Evolutionary conservation across 768 basidiomycete genomes (phyloP).

Genomic region (Podaxis sp.): DNA sequence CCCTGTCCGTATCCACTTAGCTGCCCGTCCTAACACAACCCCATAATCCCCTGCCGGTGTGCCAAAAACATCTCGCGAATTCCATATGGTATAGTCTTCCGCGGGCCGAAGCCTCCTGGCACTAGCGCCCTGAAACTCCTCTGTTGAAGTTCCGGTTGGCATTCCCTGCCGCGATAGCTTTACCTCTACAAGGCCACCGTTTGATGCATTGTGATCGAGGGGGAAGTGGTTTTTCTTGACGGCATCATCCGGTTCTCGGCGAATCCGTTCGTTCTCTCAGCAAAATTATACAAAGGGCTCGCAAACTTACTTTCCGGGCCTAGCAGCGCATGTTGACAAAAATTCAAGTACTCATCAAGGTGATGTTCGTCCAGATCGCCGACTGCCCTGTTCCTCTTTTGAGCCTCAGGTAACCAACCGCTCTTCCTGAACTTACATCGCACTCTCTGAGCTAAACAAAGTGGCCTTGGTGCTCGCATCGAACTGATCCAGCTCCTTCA

Average conservation of each 20-base stretch:
- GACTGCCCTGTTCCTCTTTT: slow-evolving; percentile 38
- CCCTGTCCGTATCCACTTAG: slow-evolving; percentile 51
- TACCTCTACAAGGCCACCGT: background rate
- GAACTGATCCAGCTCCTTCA: slow-evolving; percentile 34
- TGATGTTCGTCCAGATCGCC: slow-evolving; percentile 45
- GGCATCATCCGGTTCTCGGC: slow-evolving; percentile 18
- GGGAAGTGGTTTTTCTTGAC: slow-evolving; percentile 41
- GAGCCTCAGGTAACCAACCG: slow-evolving; percentile 7
- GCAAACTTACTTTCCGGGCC: slow-evolving; percentile 20
- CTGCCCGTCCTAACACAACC: slow-evolving; percentile 46
- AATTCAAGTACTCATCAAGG: slow-evolving; percentile 62
- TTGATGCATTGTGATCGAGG: slow-evolving; percentile 13
- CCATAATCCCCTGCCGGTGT: slow-evolving; percentile 46
- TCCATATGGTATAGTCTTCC: slow-evolving; percentile 58
- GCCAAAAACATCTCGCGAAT: slow-evolving; percentile 64
- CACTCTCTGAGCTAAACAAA: slow-evolving; percentile 38
- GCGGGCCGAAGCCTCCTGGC: slow-evolving; percentile 41
- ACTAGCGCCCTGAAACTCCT: slow-evolving; percentile 8
- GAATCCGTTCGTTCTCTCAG: background rate
- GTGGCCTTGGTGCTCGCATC: slow-evolving; percentile 23
- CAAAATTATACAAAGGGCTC: background rate
- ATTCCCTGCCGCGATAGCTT: background rate
- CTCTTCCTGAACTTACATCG: slow-evolving; percentile 36
- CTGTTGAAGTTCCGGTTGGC: slow-evolving; percentile 5
- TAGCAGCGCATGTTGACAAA: slow-evolving; percentile 55